Percentiles rank a stretch among this genome's conserved stretches.
Conservation (phyloP, 2,329 filamentous ascomycete species). For the Cercospora zeae-maydis region DNA sequence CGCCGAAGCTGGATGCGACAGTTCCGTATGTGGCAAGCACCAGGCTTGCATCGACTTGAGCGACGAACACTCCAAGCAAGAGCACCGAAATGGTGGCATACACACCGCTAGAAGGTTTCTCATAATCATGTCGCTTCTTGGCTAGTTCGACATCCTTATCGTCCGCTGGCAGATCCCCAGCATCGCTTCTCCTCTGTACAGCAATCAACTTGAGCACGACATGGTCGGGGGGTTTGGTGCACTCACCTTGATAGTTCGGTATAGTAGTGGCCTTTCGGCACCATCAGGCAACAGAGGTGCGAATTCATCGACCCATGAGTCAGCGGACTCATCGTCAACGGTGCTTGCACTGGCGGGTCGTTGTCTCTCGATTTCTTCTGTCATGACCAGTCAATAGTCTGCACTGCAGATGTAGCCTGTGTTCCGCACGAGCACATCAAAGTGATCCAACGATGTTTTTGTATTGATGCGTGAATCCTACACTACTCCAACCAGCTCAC, state of each 20-base stretch:
- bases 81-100: slow-evolving; percentile 34
- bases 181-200: slow-evolving; percentile 18
- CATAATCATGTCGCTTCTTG: slow-evolving; percentile 3
- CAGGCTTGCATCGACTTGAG: slow-evolving; percentile 61
- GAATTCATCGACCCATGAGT: slow-evolving; percentile 14
- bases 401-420: not conserved
- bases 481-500: too few species aligned
- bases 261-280: slow-evolving; percentile 14
- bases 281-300: slow-evolving; percentile 18
- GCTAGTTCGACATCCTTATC: slow-evolving; percentile 25
- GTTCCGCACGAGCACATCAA: not conserved
- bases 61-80: slow-evolving; percentile 58
- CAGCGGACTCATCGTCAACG: slow-evolving; percentile 3
- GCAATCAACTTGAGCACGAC: not conserved
- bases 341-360: not conserved
- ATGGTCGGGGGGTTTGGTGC: not conserved
- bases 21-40: slow-evolving; percentile 63
- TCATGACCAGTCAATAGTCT: not conserved
- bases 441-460: not conserved
- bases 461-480: too few species aligned
- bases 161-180: slow-evolving; percentile 24
- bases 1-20: slow-evolving; percentile 48
- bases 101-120: slow-evolving; percentile 17
- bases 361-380: slow-evolving; percentile 5
- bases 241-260: slow-evolving; percentile 25